A percentile compares a stretch with the other conserved stretches of the same genome.
Conservation (phyloP, 1,139 yeast genomes). For the Yamadazyma songkhlaensis region DNA sequence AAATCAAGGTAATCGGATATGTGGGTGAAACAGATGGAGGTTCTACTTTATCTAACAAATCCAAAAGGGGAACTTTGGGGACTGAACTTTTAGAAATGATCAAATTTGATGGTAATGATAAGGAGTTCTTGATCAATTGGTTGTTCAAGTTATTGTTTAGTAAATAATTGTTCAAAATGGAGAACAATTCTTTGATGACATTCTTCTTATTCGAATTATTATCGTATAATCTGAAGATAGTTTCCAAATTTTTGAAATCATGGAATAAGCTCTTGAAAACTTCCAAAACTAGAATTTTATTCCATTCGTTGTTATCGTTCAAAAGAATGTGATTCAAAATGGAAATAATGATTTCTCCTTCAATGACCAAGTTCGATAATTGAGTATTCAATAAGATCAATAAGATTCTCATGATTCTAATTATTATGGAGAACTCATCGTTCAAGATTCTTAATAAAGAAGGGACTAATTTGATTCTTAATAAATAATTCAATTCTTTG, state of each 20-base stretch:
- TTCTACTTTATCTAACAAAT: constrained; percentile 73
- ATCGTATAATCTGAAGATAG: constrained; percentile 65
- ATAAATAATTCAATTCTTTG: constrained; percentile 59
- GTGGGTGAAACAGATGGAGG: constrained; percentile 60
- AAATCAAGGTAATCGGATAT: constrained; percentile 59
- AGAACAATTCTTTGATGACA: constrained; percentile 57
- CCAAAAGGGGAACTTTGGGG: constrained; percentile 59
- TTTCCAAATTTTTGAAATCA: constrained; percentile 51
- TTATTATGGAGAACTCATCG: constrained; percentile 64
- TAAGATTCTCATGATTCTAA: constrained; percentile 72
- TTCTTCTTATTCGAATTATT: constrained; percentile 53
- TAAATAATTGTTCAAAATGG: constrained; percentile 36
- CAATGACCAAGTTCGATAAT: constrained; percentile 61
- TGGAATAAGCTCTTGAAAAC: constrained; percentile 59
- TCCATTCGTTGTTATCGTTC: constrained; percentile 50
- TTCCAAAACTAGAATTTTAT: constrained; percentile 68
- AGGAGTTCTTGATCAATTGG: constrained; percentile 29
- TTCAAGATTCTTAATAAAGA: constrained; percentile 62
- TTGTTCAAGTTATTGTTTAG: constrained; percentile 32
- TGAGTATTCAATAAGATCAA: constrained; percentile 60
- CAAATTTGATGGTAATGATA: constrained; percentile 6
- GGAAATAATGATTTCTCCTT: constrained; percentile 77
- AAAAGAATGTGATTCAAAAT: constrained; percentile 65
- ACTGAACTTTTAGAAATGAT: constrained; percentile 18
- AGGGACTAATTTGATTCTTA: constrained; percentile 72